Base-by-base conservation (phyloP, 202 grass and related monocot genomes). In the Schoenoplectus tabernaemontani region DNA sequence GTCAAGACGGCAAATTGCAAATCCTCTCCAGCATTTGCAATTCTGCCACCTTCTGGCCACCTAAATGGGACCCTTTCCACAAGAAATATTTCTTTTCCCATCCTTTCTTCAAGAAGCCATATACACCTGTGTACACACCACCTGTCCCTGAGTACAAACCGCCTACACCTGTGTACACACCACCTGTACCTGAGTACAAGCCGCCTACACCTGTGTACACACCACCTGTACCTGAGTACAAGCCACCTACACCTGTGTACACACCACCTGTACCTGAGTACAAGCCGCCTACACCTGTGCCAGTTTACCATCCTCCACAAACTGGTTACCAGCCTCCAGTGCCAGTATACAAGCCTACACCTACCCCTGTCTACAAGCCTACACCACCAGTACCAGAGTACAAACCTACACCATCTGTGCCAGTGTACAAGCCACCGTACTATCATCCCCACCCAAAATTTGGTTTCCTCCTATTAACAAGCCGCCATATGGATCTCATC, bases 11-110 rank as follows among this genome's bases (percentile, higher is more conserved):
- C 3, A 78, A 78, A 26, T 36, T 78, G 51, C 75, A 60, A 41
- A 56, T 78, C n/a, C 15, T 78, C 5, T 78, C 75, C 17, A 78
- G 75, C 54, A 78, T 78, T 58, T 78, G 75, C 50, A 58, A 56
- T 9, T 88, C 86, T 2, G 50, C 60, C 34, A 82, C 87, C 16
- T 91, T 87, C 57, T 77, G 84, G 16, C 83, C 86, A 7, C 84
- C 64, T 9, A 32, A 86, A 7, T 88, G 83, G 78, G 0, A 84
- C 24, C 70, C 57, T 66, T 54, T 89, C 53, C 58, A 78, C 76
- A 80, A 80, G 60, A 80, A 80, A 64, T 50, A 30, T 47, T 64
- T 65, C 59, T 76, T 36, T 36, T 76, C 16, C 0, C 43, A 32
- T 36, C 57, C 82, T 76, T 88, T 79, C 68, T 56, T 56, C 51